Evolutionary conservation across 768 basidiomycete species (phyloP).

Genomic region (Tulasnella sp.): DNA sequence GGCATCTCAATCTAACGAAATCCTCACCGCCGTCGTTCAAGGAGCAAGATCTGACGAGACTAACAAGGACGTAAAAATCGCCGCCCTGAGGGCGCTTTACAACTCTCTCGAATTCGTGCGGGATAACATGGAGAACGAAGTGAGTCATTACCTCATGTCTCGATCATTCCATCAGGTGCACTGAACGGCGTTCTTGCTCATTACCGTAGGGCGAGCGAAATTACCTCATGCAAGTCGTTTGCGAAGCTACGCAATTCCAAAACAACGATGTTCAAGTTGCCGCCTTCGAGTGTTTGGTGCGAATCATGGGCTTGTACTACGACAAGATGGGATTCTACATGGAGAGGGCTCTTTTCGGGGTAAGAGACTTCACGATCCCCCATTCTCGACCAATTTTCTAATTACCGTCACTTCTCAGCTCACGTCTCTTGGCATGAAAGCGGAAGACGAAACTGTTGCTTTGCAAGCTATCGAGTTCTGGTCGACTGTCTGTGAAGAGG

Average conservation of each 20-base stretch:
- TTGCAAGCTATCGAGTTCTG: conserved; percentile 98
- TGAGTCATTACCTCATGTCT: conserved; percentile 29
- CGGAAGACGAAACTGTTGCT: conserved; percentile 79
- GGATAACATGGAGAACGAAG: conserved; percentile 97
- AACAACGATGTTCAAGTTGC: conserved; percentile 81
- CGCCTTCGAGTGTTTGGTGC: conserved; percentile 89
- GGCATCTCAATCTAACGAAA: conserved; percentile 84
- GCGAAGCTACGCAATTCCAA: conserved; percentile 88
- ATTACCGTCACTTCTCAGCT: conserved; percentile 39
- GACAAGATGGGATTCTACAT: conserved; percentile 99
- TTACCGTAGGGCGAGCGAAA: conserved; percentile 81
- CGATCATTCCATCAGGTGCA: not conserved
- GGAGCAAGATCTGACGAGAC: conserved; percentile 95
- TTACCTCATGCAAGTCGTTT: conserved; percentile 99
- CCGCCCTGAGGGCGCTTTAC: conserved; percentile 83
- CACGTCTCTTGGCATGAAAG: conserved; percentile 96
- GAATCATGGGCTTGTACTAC: conserved; percentile 96
- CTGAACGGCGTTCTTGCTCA: not conserved
- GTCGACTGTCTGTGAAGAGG: conserved; percentile 98
- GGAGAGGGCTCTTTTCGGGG: conserved; percentile 97
- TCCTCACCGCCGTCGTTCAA: conserved; percentile 95
- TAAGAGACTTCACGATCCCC: conserved; percentile 31
- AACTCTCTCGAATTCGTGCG: conserved; percentile 97
- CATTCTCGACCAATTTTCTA: conserved; percentile 7
- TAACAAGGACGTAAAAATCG: conserved; percentile 78